phyloP scores from a whole-genome alignment of 2,329 filamentous ascomycete genomes.

The Podosphaera fusca region DNA sequence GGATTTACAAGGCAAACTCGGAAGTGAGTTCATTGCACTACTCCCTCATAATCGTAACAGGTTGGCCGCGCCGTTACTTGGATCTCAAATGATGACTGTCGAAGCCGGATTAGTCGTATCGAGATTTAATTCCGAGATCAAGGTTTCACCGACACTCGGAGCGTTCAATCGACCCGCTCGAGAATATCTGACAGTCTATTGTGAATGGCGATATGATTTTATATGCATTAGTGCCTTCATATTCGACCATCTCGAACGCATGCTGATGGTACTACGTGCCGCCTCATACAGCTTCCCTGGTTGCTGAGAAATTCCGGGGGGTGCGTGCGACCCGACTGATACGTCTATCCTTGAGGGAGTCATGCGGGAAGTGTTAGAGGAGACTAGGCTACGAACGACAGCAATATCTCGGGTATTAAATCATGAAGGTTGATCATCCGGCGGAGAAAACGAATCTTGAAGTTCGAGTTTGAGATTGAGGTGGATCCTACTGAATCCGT shows the following conservation, averaged over 20 bases:
- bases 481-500: constrained; percentile 1
- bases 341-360: constrained; percentile 20
- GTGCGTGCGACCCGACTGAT: constrained; percentile 22
- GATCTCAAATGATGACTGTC: too few relatives aligned
- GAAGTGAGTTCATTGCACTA: too few relatives aligned
- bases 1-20: too few relatives aligned
- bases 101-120: too few relatives aligned
- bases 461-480: constrained; percentile 6
- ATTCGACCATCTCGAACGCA: not conserved
- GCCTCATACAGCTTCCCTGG: constrained; percentile 14
- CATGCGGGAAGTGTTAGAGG: constrained; percentile 26
- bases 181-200: not conserved
- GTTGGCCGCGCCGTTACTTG: too few relatives aligned
- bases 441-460: constrained; percentile 1
- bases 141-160: too few relatives aligned
- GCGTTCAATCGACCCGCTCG: not conserved
- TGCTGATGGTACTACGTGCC: constrained; percentile 5
- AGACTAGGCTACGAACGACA: constrained; percentile 19
- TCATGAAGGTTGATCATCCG: not conserved
- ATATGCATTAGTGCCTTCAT: not conserved
- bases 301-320: constrained; percentile 27
- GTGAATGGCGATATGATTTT: not conserved
- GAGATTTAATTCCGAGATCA: too few relatives aligned
- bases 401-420: constrained; percentile 1
- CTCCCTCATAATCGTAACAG: too few relatives aligned